Percentiles rank a stretch among this genome's conserved stretches.
Conservation (phyloP, 331 rosid species). For the Quercus phellos region DNA sequence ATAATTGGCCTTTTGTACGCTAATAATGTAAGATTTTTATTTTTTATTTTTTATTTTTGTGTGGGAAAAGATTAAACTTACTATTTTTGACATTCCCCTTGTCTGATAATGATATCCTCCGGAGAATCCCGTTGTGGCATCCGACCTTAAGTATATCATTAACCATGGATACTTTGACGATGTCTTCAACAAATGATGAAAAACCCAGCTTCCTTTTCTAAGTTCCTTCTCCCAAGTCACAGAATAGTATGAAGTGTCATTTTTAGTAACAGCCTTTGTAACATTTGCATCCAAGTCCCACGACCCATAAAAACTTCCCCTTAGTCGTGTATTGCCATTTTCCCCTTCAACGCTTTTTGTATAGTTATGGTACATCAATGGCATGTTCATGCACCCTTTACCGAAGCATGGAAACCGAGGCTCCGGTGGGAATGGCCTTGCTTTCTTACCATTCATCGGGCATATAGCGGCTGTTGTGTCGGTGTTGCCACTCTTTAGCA, state of each 20-base stretch:
- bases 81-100: slow-evolving; percentile 35
- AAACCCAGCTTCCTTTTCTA: slow-evolving; percentile 31
- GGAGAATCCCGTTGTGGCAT: slow-evolving; percentile 32
- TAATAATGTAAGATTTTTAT: no score
- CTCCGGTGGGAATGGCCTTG: slow-evolving; percentile 11
- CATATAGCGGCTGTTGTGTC: slow-evolving; percentile 30
- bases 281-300: slow-evolving; percentile 31
- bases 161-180: slow-evolving; percentile 41
- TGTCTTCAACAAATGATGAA: slow-evolving; percentile 40
- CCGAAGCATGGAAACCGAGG: slow-evolving; percentile 35
- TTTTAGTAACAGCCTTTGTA: background rate
- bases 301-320: slow-evolving; percentile 32
- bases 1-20: no score
- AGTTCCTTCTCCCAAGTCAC: slow-evolving; percentile 32
- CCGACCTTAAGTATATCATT: slow-evolving; percentile 41
- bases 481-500: slow-evolving; percentile 43
- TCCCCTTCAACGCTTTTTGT: slow-evolving; percentile 16
- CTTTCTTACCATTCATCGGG: slow-evolving; percentile 26
- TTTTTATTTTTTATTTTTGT: no score
- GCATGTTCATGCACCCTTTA: slow-evolving; percentile 37
- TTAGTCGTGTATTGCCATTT: background rate
- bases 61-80: background rate
- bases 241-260: slow-evolving; percentile 18
- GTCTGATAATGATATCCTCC: slow-evolving; percentile 37
- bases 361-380: slow-evolving; percentile 29